Base-by-base conservation (phyloP, 768 basidiomycete genomes). In the Glaciozyma martinii region DNA sequence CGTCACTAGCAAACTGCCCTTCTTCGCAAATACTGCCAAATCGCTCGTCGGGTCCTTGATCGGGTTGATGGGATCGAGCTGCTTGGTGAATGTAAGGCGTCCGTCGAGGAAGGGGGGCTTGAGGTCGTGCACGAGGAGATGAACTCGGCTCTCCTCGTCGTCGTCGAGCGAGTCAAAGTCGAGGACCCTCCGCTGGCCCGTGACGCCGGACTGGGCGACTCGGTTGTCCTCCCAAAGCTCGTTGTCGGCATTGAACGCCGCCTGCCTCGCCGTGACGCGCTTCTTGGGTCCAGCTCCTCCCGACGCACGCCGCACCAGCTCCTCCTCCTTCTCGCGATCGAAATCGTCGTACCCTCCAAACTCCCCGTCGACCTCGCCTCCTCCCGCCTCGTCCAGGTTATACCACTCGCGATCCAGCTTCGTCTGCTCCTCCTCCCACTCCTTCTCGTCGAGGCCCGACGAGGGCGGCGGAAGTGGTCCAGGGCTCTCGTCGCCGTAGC, bases 201-300 rank as follows among this genome's bases (percentile, higher is more conserved):
- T 89, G 25, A 97, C 87, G 73, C 95, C 95, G 4, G 95, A 98
- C 0, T 90, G 90, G 15, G 90, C 80, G 88, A 99, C 93, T 74
- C 94, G 89, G 74, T 98, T 98, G 12, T 89, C 89, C 79, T 99
- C 95, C 95, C 95, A 99, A 16, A 94, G 79, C 73, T 99, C 95
- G 73, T 95, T 98, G 76, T 99, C 95, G 29, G 90, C 90, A 72
- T 98, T 97, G 76, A 92, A 95, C 85, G 97, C 93, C 0, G 93
- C 93, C 77, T 98, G 93, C 63, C 87, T 81, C 7, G 95, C 95
- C 1, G 92, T 94, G 23, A 95, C 84, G 78, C 87, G 87, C 78
- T 87, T 91, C 86, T 86, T 70, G 7, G 59, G 58, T 5, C 56
- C 60, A 10, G n/a, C 53, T 12, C 43, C 53, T 1, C 56, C 67